Percentiles rank a stretch among this genome's conserved stretches.
Evolutionary conservation across 495 filamentous ascomycete genomes (phyloP).

Genomic region (Aspergillus ostianus): DNA sequence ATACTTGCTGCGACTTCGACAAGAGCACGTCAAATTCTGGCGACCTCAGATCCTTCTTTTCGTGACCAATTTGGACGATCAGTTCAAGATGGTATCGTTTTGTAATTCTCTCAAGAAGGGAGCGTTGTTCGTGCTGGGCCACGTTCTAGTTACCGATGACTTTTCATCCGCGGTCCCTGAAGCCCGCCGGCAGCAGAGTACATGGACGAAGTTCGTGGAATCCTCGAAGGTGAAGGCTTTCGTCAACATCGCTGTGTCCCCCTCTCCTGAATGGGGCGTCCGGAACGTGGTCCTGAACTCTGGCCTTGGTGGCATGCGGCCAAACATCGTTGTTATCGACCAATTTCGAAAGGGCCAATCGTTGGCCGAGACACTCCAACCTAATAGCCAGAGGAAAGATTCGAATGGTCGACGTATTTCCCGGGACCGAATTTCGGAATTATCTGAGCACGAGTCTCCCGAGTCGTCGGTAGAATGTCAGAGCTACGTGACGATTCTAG

Average conservation of each 20-base stretch:
- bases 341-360: constrained; percentile 60
- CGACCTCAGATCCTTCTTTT: constrained; percentile 81
- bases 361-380: constrained; percentile 45
- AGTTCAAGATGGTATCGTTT: constrained; percentile 82
- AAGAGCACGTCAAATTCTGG: constrained; percentile 93
- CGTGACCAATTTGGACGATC: constrained; percentile 74
- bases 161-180: constrained; percentile 76
- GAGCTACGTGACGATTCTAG: constrained; percentile 78
- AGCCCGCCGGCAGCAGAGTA: constrained; percentile 73
- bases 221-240: constrained; percentile 88
- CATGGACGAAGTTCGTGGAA: constrained; percentile 85
- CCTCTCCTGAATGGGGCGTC: constrained; percentile 80
- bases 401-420: constrained; percentile 28
- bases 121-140: constrained; percentile 78
- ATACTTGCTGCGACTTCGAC: constrained; percentile 75
- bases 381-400: constrained; percentile 22
- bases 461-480: constrained; percentile 62
- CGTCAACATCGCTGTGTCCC: constrained; percentile 79
- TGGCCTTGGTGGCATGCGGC: constrained; percentile 85
- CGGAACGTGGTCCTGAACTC: constrained; percentile 79
- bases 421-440: constrained; percentile 10
- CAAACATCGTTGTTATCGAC: constrained; percentile 81
- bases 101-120: constrained; percentile 92
- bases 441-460: constrained; percentile 31
- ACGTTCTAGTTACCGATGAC: constrained; percentile 82